phyloP scores from a whole-genome alignment of 139 green algal species.

The Chloropicon primus region DNA sequence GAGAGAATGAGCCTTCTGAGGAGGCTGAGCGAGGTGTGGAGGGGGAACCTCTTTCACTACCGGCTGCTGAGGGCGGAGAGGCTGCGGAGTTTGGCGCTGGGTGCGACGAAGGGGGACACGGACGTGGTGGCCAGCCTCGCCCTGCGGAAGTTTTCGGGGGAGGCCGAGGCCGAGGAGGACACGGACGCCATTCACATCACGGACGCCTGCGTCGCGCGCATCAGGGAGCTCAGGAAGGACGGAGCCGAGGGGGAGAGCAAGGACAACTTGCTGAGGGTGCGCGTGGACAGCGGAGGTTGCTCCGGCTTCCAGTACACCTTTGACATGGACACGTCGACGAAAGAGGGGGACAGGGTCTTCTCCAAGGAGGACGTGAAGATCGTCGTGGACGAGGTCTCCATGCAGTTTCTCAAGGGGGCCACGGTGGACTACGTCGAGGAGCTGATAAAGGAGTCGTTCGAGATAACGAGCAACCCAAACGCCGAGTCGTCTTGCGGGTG shows the following conservation, averaged over 20 bases:
- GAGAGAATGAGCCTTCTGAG: not conserved
- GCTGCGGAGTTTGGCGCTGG: not conserved
- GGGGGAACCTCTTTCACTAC: not conserved
- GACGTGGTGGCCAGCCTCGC: no score
- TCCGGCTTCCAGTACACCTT: slow-evolving; percentile 91
- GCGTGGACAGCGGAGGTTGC: slow-evolving; percentile 81
- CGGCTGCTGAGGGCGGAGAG: not conserved
- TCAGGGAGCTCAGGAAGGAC: not conserved
- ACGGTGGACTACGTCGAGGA: slow-evolving; percentile 74
- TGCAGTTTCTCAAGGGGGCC: slow-evolving; percentile 65
- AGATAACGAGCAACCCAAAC: slow-evolving; percentile 63
- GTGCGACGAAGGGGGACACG: not conserved
- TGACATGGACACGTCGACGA: slow-evolving; percentile 34
- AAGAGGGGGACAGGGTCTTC: slow-evolving; percentile 42
- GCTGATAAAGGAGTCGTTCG: slow-evolving; percentile 75
- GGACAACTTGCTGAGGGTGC: slow-evolving; percentile 45
- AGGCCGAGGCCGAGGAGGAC: not conserved
- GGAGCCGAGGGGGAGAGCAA: slow-evolving; percentile 4
- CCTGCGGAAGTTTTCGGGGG: no score
- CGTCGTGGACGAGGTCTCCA: slow-evolving; percentile 69
- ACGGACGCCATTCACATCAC: not conserved
- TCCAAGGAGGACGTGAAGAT: slow-evolving; percentile 51
- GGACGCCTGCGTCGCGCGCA: slow-evolving; percentile 2
- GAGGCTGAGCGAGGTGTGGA: not conserved
- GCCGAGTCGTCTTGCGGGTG: slow-evolving; percentile 62